Conservation (phyloP, 192 early-diverging fungal species). For the Coemansia sp. region DNA sequence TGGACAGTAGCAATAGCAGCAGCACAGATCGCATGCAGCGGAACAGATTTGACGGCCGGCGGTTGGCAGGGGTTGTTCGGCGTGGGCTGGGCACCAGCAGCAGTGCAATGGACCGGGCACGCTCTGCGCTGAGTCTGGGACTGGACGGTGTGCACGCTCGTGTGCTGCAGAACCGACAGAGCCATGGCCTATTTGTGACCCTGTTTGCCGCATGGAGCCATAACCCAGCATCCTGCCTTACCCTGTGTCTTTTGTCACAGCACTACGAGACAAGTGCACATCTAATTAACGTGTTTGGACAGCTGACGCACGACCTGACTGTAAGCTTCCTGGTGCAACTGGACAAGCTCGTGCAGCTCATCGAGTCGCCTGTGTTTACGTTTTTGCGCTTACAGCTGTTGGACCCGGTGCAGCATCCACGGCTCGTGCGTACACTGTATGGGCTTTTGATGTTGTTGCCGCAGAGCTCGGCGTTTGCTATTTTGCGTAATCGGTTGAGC, state of each 20-base stretch:
- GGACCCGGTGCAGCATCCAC: slow-evolving; percentile 87
- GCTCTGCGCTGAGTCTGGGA: slow-evolving; percentile 13
- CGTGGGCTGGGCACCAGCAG: neutral
- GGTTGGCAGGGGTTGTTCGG: neutral
- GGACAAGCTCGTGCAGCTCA: slow-evolving; percentile 95
- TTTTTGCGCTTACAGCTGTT: slow-evolving; percentile 90
- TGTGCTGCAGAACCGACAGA: slow-evolving; percentile 52
- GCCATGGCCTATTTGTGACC: slow-evolving; percentile 76
- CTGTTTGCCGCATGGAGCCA: slow-evolving; percentile 96
- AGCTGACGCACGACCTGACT: slow-evolving; percentile 80
- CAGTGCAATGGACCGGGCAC: slow-evolving; percentile 12
- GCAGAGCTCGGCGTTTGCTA: slow-evolving; percentile 94
- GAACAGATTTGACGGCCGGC: neutral
- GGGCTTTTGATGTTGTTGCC: slow-evolving; percentile 96
- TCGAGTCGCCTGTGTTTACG: slow-evolving; percentile 98
- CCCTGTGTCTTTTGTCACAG: slow-evolving; percentile 94
- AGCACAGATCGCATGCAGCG: slow-evolving; percentile 1
- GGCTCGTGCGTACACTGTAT: slow-evolving; percentile 90
- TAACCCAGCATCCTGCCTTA: slow-evolving; percentile 91
- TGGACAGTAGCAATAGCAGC: slow-evolving; percentile 7
- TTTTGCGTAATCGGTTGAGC: slow-evolving; percentile 88
- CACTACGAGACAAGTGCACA: slow-evolving; percentile 89
- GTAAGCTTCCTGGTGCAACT: slow-evolving; percentile 93
- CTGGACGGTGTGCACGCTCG: slow-evolving; percentile 26
- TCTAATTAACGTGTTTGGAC: slow-evolving; percentile 81